These are phyloP conservation scores for Ambrosia hybrid DNA, from an alignment of 140 eudicot species.

Conservation along the genomic window DNA sequence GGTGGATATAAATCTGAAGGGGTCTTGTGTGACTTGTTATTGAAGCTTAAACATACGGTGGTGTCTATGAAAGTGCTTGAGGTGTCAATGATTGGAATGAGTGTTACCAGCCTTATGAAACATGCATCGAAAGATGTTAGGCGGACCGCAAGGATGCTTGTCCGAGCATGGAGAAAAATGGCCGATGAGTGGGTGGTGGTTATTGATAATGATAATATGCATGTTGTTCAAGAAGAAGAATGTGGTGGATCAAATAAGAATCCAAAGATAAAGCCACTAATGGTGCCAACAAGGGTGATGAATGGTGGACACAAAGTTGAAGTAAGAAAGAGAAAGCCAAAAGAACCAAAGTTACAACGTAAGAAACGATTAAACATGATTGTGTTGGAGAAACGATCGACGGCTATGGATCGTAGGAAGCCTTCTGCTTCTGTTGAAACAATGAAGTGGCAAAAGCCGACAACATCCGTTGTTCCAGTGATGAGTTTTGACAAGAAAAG, in stretches of 20 bases:
- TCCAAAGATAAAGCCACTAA: neutral
- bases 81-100: neutral
- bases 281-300: neutral
- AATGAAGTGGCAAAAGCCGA: neutral
- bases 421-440: neutral
- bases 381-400: neutral
- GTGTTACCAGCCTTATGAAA: neutral
- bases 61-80: neutral
- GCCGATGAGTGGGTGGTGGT: neutral
- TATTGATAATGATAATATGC: neutral
- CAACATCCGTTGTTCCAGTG: neutral
- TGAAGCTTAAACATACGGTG: neutral
- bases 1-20: neutral
- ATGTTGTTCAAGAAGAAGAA: neutral
- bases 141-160: neutral
- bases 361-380: neutral
- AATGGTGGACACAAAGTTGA: neutral
- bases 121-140: neutral
- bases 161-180: neutral
- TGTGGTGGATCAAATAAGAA: neutral
- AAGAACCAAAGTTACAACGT: neutral
- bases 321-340: neutral
- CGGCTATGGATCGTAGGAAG: neutral
- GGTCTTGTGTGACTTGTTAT: neutral
- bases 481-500: neutral